A percentile compares a stretch with the other conserved stretches of the same genome.
Conservation (phyloP, 192 early-diverging fungal genomes). For the Rhizophagus prolifer region DNA sequence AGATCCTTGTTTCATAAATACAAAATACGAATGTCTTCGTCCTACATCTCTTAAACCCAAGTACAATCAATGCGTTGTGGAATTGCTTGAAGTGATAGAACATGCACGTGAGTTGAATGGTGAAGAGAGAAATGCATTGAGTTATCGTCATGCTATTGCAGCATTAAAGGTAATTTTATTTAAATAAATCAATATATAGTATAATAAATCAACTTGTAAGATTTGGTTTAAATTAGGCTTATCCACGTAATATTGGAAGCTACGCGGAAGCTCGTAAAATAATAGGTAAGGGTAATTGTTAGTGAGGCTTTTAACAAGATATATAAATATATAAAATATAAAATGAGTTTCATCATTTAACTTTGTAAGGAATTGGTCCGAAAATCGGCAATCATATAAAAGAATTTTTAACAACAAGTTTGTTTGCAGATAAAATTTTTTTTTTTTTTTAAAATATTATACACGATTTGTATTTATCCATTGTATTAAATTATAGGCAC, state of each 20-base stretch:
- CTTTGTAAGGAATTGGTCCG: slow-evolving; percentile 30
- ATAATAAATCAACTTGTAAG: too few species aligned
- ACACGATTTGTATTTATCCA: too few species aligned
- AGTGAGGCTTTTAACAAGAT: too few species aligned
- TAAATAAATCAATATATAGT: too few species aligned
- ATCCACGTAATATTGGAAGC: slow-evolving; percentile 34
- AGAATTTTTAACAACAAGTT: slow-evolving; percentile 18
- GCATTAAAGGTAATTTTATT: slow-evolving; percentile 32
- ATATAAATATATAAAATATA: too few species aligned
- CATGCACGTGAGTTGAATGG: slow-evolving; percentile 22
- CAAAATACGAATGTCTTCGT: slow-evolving; percentile 38
- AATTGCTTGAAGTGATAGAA: slow-evolving; percentile 32
- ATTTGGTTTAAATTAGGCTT: slow-evolving; percentile 22
- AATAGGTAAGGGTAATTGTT: background rate
- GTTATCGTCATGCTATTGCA: slow-evolving; percentile 35
- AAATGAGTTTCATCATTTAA: background rate
- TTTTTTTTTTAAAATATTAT: background rate
- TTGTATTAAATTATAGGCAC: slow-evolving; percentile 13
- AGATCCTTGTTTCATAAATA: slow-evolving; percentile 33
- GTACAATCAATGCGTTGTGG: slow-evolving; percentile 31
- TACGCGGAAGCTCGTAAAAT: slow-evolving; percentile 35
- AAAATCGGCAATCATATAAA: slow-evolving; percentile 31
- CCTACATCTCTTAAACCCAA: slow-evolving; percentile 33
- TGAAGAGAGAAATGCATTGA: slow-evolving; percentile 29
- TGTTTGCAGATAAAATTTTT: background rate